Evolutionary conservation across 2,329 filamentous ascomycete genomes (phyloP), one percentile per base, ranked within the genome.

Genomic region (Fusarium bactridioides): DNA sequence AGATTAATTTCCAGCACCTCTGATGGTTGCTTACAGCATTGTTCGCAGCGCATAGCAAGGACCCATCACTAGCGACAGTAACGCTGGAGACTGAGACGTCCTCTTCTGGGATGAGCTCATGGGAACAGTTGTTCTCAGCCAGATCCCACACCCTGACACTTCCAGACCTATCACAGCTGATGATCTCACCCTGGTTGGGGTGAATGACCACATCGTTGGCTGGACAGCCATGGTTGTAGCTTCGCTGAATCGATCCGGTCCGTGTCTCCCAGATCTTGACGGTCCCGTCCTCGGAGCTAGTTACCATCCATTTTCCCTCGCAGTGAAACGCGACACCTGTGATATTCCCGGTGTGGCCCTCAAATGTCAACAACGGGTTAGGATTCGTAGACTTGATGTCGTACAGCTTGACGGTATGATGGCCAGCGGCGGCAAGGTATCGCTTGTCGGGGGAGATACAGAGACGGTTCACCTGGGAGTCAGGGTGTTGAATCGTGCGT

Each of bases 291-390:
- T 99, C 96, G 51, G 94, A 97, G 82, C 93, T 97, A 15, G 96
- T 99, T 23, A 98, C 96, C 93, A 99, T 98, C 96, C 96, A 99
- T 84, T 99, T 99, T 16, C 95, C 95, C 82, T 99, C 96, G 81
- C 95, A 98, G 82, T 99, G 96, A 81, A 99, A 99, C 16, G 95
- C 95, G 51, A 99, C 93, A 47, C 96, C 96, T 1, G 96, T 99
- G 80, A 99, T 92, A 79, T 99, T 99, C 74, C 92, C 94, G 18
- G 94, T 96, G 83, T 99, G 96, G 45, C 96, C 96, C 80, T 98
- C 95, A 78, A 99, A 98, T 25, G 93, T 95, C 78, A 98, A 90
- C 29, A 98, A 88, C 3, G 96, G 93, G 74, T 95, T 96, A 5
- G 96, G 95, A 78, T 98, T 98, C n/a, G 94, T 95, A 21, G 94